Base-by-base conservation (phyloP, 805 yeast genomes). In the Cyberlindnera galapagoensis region DNA sequence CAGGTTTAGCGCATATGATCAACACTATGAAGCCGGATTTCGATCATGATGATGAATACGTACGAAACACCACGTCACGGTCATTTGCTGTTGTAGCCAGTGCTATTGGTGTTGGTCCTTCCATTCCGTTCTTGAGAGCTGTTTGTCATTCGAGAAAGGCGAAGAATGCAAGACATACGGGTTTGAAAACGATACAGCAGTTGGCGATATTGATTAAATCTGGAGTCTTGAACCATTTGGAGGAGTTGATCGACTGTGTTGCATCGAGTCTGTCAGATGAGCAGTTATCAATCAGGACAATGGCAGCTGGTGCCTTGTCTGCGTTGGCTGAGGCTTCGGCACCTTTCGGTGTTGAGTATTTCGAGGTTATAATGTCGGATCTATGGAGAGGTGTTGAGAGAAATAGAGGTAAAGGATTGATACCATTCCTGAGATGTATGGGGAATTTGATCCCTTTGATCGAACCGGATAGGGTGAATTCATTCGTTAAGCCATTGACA, bases 331-430 rank as follows among this genome's bases (percentile, higher is more conserved):
- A 83, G 30, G 77, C 84, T 7, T 73, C 86, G 4, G 65, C 74
- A 15, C 97, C 97, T 0, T 85, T 81, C 57, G 98, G 97, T 28
- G 80, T 84, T 34, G 96, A 85, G 46, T 75, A 90, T 0, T 88
- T 90, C 52, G 94, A 87, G 46, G 30, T 23, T 2, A 57, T 59
- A 1, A 51, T 90, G 21, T 90, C 83, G 34, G 82, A 86, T 0
- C 59, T 85, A 6, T 87, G 96, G 95, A 57, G 62, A 9, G 96
- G 95, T 5, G 69, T 85, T 16, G 69, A 75, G 28, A 68, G 68
- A 24, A 92, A 83, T 41, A 64, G 95, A 40, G 97, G 97, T 5
- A 73, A 75, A 45, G 67, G 77, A 0, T 63, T 87, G 31, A 81
- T 95, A 0, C 75, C 85, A 3, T 85, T 81, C 49, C 51, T 90